Base-by-base conservation (phyloP, 805 yeast genomes). In the Lipomyces mesembrius region DNA sequence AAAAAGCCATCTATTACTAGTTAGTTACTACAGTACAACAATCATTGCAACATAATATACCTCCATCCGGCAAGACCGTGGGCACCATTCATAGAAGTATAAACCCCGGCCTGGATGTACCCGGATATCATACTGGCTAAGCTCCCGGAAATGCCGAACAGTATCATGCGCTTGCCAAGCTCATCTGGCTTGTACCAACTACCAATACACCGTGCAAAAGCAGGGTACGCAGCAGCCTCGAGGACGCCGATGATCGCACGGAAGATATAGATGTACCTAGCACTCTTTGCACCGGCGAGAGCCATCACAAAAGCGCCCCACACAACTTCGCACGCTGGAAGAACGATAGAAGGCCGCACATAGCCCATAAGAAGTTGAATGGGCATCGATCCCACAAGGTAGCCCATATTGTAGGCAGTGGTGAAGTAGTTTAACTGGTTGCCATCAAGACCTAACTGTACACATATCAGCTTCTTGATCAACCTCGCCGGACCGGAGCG, bases 171-270 rank as follows among this genome's bases (percentile, higher is more conserved):
- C 59, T 81, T 74, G 66, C 75, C 80, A 64, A 86, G 80, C 77
- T 88, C 89, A 62, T 79, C 79, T 61, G 86, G 81, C 71, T 80
- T 80, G 75, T 85, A 85, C 83, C 84, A 86, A 29, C 85, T 81
- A 20, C 90, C 27, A 68, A 76, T 57, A 46, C 75, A 58, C 46
- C 61, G 69, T 27, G 68, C 63, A 20, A 76, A 70, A 0, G 76
- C 85, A 2, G 92, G 89, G 78, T 84, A 82, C 71, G 81, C 83
- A 20, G 88, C 86, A 3, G 90, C 85, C 75, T 91, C 95, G 32
- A 86, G 85, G 0, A 86, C 83, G 54, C 90, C 92, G 65, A 88
- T 82, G 55, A 89, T 81, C 72, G 89, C 89, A 61, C 95, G 78
- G 52, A 87, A 76, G 1, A 84, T 90, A 74, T 85, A 83, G 32